Conservation (phyloP, 2,329 filamentous ascomycete species). For the Botryotinia globosa region DNA sequence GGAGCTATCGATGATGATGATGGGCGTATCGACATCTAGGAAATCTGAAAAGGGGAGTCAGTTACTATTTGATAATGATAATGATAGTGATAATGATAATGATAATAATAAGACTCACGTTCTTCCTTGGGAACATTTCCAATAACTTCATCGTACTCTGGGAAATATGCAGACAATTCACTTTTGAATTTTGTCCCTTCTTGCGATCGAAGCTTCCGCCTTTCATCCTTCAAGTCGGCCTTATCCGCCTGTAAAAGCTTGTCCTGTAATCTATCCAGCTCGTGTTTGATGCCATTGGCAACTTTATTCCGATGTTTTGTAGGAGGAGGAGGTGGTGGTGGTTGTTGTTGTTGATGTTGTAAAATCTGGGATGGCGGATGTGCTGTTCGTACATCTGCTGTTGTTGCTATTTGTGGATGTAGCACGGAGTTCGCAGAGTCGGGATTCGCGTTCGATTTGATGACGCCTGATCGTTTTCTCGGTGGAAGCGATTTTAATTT, state of each 20-base stretch:
- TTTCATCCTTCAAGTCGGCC: conserved; percentile 54
- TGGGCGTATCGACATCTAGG: conserved; percentile 68
- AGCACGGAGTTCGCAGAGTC: conserved; percentile 25
- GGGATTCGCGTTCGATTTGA: conserved; percentile 31
- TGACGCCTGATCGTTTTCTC: conserved; percentile 28
- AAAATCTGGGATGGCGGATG: conserved; percentile 21
- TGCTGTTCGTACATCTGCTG: conserved; percentile 23
- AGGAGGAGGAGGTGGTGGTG: conserved; percentile 27
- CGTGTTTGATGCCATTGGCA: conserved; percentile 60
- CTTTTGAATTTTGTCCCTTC: conserved; percentile 86
- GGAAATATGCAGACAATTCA: conserved; percentile 85
- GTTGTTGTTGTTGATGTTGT: conserved; percentile 23
- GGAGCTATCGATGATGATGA: conserved; percentile 63
- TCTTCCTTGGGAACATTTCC: conserved; percentile 74
- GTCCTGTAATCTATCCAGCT: conserved; percentile 55
- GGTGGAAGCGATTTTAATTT: conserved; percentile 27
- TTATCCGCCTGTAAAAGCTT: conserved; percentile 47
- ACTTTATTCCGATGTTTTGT: conserved; percentile 57
- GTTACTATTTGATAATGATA: conserved; percentile 13
- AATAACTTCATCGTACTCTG: conserved; percentile 91
- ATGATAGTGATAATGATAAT: too few species aligned
- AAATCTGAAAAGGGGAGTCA: conserved; percentile 54
- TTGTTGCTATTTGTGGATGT: conserved; percentile 21
- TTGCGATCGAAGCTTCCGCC: conserved; percentile 79
- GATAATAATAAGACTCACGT: conserved; percentile 51